Base-by-base conservation (phyloP, 2,329 filamentous ascomycete genomes). In the Verticillium albo-atrum region DNA sequence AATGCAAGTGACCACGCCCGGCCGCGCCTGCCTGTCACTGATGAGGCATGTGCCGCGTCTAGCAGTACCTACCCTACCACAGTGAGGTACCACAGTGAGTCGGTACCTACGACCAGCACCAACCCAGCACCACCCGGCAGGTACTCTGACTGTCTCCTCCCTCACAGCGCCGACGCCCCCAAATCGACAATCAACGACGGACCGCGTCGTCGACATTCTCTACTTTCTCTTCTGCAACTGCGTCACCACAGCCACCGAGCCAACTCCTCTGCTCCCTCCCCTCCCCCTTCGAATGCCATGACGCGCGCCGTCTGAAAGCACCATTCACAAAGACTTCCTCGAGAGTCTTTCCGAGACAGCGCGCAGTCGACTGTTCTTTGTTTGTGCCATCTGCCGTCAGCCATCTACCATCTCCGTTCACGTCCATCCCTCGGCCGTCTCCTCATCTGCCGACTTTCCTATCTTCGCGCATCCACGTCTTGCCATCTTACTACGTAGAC, bases 31-130 rank as follows among this genome's bases (percentile, higher is more conserved):
- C 25, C 27, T 28, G 27, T 53, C 51, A 53, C 25, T 28, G 51
- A 28, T 28, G 51, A 56, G n/a, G 56, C 60, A 63, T 62, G 58
- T 63, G 60, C 61, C 61, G 60, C 57, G 60, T 58, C 61, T 61
- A 54, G 60, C 26, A 54, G 15, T 28, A 34, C 42, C 42, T 51
- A 20, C 25, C n/a, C 42, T 51, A 3, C 25, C 5, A 9, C 3
- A 26, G 10, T 10, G 7, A 12, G 25, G 50, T 53, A 53, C 50
- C 50, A 53, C n/a, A n/a, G 17, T 37, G 6, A 17, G 14, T 15
- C 34, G 17, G 34, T n/a, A 17, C 14, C 14, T 17, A 37, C 12
- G 17, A 37, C 30, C 34, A 37, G 15, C 12, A 37, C 34, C 34
- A 15, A 37, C 30, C 30, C 30, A 32, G 30, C 30, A 32, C 30